Percentiles rank a stretch among this genome's conserved stretches.
These are phyloP conservation scores for Ilyonectria mors-panacis DNA, from an alignment of 2,329 filamentous ascomycete species.

Conservation along the genomic window DNA sequence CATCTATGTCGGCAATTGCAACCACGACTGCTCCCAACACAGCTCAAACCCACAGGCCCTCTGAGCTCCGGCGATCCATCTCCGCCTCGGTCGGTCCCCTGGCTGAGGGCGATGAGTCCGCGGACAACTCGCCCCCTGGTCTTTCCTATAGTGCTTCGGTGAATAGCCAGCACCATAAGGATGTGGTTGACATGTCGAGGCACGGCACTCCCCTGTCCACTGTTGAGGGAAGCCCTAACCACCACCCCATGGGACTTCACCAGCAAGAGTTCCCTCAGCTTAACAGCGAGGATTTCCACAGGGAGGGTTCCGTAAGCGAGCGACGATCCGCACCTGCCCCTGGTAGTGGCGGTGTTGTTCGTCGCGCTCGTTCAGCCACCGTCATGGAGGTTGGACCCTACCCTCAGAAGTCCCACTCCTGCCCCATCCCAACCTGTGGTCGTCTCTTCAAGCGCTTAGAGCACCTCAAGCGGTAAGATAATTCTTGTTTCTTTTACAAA, in stretches of 20 bases:
- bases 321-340: conserved; percentile 78
- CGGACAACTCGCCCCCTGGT: conserved; percentile 84
- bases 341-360: conserved; percentile 84
- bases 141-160: conserved; percentile 80
- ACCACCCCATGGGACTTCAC: conserved; percentile 79
- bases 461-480: conserved; percentile 93
- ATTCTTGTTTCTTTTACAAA: conserved; percentile 58
- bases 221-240: conserved; percentile 84
- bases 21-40: conserved; percentile 76
- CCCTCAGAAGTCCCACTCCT: conserved; percentile 97
- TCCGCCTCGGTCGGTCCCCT: conserved; percentile 89
- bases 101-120: conserved; percentile 83
- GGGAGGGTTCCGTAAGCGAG: conserved; percentile 62
- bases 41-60: conserved; percentile 80
- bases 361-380: conserved; percentile 92
- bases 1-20: conserved; percentile 78
- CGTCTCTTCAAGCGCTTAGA: conserved; percentile 99
- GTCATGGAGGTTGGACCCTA: conserved; percentile 98
- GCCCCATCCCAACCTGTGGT: conserved; percentile 98
- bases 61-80: conserved; percentile 91
- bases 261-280: conserved; percentile 80
- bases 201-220: conserved; percentile 92
- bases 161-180: conserved; percentile 78
- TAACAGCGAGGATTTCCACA: conserved; percentile 73
- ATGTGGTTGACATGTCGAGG: conserved; percentile 86